Percentiles rank a stretch among this genome's conserved stretches.
Conservation (phyloP, 352 stramenopile species). For the Pythium oligandrum region DNA sequence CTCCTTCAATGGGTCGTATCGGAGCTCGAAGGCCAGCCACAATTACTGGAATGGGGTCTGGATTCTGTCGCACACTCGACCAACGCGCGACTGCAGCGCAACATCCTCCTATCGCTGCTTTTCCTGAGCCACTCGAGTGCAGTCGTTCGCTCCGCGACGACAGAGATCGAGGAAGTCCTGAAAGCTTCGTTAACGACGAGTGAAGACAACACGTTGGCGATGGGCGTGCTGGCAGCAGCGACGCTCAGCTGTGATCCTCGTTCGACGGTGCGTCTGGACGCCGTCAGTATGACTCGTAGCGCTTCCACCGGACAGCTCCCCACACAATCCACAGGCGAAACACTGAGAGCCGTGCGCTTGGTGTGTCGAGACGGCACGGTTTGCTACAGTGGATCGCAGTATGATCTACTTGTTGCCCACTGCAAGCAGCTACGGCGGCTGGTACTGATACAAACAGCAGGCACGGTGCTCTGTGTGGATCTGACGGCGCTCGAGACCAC, state of each 20-base stretch:
- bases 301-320: background rate
- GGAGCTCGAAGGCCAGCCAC: conserved; percentile 21
- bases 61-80: conserved; percentile 27
- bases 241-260: conserved; percentile 5
- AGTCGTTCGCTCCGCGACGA: conserved; percentile 15
- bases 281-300: background rate
- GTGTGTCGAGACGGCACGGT: no score
- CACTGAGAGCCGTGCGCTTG: no score
- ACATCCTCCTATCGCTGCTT: conserved; percentile 35
- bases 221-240: background rate
- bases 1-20: conserved; percentile 24
- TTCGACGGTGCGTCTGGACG: background rate
- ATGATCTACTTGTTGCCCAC: background rate
- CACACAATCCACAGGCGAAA: no score
- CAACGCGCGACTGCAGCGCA: conserved; percentile 35
- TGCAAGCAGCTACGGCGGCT: background rate
- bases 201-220: conserved; percentile 5
- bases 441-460: no score
- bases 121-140: conserved; percentile 27
- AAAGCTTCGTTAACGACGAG: conserved; percentile 16
- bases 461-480: no score
- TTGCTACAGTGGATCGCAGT: no score
- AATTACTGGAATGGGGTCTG: conserved; percentile 21
- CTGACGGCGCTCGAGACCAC: background rate
- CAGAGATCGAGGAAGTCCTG: conserved; percentile 15